Evolutionary conservation across 257 asterid species (phyloP), one percentile per base, ranked within the genome.

Genomic region (Solanum virginianum): DNA sequence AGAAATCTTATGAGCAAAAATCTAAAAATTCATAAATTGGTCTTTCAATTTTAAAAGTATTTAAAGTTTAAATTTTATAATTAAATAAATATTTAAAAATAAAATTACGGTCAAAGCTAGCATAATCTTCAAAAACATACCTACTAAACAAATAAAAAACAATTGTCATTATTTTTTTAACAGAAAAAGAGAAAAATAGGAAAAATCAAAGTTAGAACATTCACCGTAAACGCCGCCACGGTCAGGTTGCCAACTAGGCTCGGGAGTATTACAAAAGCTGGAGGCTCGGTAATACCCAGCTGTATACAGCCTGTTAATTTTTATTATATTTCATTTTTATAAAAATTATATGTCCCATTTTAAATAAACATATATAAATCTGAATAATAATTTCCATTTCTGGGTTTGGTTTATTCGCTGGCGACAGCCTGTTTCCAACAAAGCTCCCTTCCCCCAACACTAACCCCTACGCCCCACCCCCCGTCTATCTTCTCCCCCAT

Each of bases 391-490:
- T 85, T 83, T 80, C 69, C 55, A 32, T 45, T 75, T 84, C 70
- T 55, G 55, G 62, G 83, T 89, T 87, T 89, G 93, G 90, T 89
- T 93, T 86, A 90, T 88, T 91, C 85, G 96, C 96, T 94, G 96
- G 93, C 88, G 91, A 93, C 98, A 94, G 97, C 91, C 97, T 94
- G 98, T 92, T 91, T 84, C 91, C 98, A 94, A 94, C 98, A 90
- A 91, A 90, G 92, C 82, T 87, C 81, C 80, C 88, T 86, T 51
- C 84, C 80, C 85, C 6, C 41, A 5, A n/a, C 81, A 24, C 81
- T 20, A 24, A 47, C 62, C 62, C 39, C 5, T 32, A 32, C 36
- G 1, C 1, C 7, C 63, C 24, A 20, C 47, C 63, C 65, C 82
- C 75, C 45, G 6, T 55, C 71, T 81, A 84, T 65, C 87, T 77